These are phyloP conservation scores for Sugiyamaella grinbergsii DNA, from an alignment of 1,139 yeast genomes.

Conservation along the genomic window DNA sequence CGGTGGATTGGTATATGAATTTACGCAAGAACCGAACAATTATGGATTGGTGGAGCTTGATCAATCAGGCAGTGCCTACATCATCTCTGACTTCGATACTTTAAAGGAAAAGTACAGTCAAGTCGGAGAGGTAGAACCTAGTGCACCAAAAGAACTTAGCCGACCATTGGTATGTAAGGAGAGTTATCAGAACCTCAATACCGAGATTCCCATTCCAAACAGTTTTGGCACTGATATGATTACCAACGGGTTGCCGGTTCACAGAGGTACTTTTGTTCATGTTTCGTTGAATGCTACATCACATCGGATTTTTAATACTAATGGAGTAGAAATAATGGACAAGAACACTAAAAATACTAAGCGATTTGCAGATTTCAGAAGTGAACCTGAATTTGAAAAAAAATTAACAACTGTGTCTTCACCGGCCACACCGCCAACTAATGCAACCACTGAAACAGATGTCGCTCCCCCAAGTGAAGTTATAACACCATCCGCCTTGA, in stretches of 20 bases:
- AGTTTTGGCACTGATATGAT: slow-evolving; percentile 35
- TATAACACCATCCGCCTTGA: background rate
- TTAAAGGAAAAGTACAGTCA: slow-evolving; percentile 30
- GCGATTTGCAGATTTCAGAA: slow-evolving; percentile 2
- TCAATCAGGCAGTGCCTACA: slow-evolving; percentile 54
- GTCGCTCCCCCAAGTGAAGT: slow-evolving; percentile 7
- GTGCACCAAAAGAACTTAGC: slow-evolving; percentile 23
- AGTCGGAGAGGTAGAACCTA: slow-evolving; percentile 22
- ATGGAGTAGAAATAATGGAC: slow-evolving; percentile 53
- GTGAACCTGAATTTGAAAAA: slow-evolving; percentile 1
- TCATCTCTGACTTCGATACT: slow-evolving; percentile 40
- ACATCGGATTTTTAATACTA: slow-evolving; percentile 52
- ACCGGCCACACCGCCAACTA: background rate
- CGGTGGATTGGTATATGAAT: slow-evolving; percentile 93
- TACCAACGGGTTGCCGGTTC: slow-evolving; percentile 33
- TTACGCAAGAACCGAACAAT: slow-evolving; percentile 81
- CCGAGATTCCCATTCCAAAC: slow-evolving; percentile 36
- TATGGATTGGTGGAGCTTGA: slow-evolving; percentile 80
- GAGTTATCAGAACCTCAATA: slow-evolving; percentile 39
- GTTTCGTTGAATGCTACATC: slow-evolving; percentile 46
- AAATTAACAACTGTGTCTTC: background rate
- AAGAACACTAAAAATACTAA: slow-evolving; percentile 40
- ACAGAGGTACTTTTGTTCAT: slow-evolving; percentile 49
- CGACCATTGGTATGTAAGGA: slow-evolving; percentile 33
- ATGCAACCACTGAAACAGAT: background rate